These are phyloP conservation scores for Gossypium bickii DNA, from an alignment of 345 rosid species.

Conservation along the genomic window DNA sequence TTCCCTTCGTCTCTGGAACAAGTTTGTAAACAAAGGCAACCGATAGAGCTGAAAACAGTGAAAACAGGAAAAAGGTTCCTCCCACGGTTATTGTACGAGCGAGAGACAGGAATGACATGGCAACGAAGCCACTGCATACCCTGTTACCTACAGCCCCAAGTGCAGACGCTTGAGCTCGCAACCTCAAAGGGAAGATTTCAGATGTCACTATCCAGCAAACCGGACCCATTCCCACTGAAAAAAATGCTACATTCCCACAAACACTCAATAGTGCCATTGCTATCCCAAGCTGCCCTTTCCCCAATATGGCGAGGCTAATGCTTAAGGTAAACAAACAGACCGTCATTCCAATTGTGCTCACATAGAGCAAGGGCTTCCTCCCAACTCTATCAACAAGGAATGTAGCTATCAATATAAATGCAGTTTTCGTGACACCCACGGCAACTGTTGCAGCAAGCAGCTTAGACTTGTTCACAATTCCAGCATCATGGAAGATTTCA, in stretches of 20 bases:
- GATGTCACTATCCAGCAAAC: constrained; percentile 67
- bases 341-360: constrained; percentile 70
- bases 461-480: constrained; percentile 40
- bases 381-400: constrained; percentile 52
- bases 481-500: constrained; percentile 47
- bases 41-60: constrained; percentile 45
- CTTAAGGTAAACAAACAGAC: constrained; percentile 47
- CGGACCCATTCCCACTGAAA: constrained; percentile 64
- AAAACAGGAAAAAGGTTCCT: constrained; percentile 51
- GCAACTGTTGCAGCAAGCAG: constrained; percentile 61
- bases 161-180: constrained; percentile 66
- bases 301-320: constrained; percentile 36
- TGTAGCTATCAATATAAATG: constrained; percentile 51
- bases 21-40: constrained; percentile 42
- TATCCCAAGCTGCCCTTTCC: constrained; percentile 30
- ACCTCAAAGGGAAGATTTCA: constrained; percentile 56
- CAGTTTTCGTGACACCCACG: constrained; percentile 60
- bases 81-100: constrained; percentile 42
- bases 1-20: constrained; percentile 65
- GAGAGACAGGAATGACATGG: constrained; percentile 65
- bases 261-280: constrained; percentile 39
- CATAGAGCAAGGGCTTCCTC: constrained; percentile 63
- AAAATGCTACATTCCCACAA: constrained; percentile 64
- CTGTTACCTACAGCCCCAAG: constrained; percentile 68
- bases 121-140: constrained; percentile 56